phyloP scores from a whole-genome alignment of 371 early-diverging fungal species.

The Rhizopus microsporus region DNA sequence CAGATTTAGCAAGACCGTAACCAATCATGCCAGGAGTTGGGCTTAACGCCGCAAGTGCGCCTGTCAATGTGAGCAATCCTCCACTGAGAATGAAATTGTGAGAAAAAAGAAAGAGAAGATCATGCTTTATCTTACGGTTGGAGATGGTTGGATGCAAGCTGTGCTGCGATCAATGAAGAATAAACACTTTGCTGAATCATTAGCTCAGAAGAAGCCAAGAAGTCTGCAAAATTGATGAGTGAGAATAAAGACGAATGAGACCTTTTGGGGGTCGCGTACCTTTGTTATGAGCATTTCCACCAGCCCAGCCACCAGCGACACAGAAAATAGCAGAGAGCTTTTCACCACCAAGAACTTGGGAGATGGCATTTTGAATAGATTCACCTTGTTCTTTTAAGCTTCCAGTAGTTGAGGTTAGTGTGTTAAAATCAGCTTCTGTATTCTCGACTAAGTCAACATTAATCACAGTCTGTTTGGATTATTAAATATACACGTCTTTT shows the following conservation, averaged over 20 bases:
- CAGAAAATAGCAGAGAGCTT: conserved; percentile 86
- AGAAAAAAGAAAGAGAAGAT: conserved; percentile 4
- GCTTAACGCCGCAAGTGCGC: conserved; percentile 77
- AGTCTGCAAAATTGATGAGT: conserved; percentile 39
- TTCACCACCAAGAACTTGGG: conserved; percentile 31
- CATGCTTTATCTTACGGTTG: conserved; percentile 53
- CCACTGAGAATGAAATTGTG: conserved; percentile 39
- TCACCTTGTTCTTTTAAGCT: conserved; percentile 64
- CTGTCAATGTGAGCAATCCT: conserved; percentile 84
- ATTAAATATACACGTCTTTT: conserved; percentile 2
- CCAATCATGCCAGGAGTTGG: conserved; percentile 89
- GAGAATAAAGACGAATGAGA: neutral
- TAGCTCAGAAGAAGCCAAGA: conserved; percentile 70
- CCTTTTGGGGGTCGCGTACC: conserved; percentile 39
- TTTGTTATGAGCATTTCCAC: conserved; percentile 81
- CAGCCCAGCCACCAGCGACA: conserved; percentile 97
- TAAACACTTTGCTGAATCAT: conserved; percentile 84
- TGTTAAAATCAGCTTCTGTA: conserved; percentile 72
- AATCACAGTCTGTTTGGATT: conserved; percentile 62
- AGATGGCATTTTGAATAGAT: conserved; percentile 45
- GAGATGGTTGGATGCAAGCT: conserved; percentile 77
- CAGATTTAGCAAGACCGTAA: conserved; percentile 95
- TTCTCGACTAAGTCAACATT: conserved; percentile 80
- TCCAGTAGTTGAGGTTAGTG: conserved; percentile 51
- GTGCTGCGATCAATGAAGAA: conserved; percentile 81